Percentiles rank a stretch among this genome's conserved stretches.
These are phyloP conservation scores for Cadophora sp. DNA, from an alignment of 2,329 filamentous ascomycete species.

Conservation along the genomic window DNA sequence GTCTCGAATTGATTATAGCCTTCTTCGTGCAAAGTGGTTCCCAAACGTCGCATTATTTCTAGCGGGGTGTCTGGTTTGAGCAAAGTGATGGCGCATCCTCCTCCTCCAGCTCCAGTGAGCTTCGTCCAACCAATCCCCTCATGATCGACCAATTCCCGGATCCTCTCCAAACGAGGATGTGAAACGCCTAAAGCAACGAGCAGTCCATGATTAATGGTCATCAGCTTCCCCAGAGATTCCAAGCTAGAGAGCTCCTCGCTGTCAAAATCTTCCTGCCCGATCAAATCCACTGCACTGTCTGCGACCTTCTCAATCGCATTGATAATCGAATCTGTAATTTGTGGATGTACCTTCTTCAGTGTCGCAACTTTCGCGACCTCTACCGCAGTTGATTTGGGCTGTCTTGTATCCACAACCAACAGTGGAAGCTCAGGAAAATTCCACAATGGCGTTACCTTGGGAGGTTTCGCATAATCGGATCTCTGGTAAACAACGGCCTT, in stretches of 20 bases:
- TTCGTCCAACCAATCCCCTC: slow-evolving; percentile 96
- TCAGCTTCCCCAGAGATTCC: slow-evolving; percentile 82
- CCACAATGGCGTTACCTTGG: slow-evolving; percentile 77
- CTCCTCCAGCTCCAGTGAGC: slow-evolving; percentile 92
- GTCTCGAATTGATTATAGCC: slow-evolving; percentile 88
- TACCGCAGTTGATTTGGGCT: slow-evolving; percentile 81
- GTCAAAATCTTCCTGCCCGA: slow-evolving; percentile 71
- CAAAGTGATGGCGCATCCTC: slow-evolving; percentile 93
- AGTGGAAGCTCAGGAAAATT: slow-evolving; percentile 92
- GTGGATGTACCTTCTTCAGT: slow-evolving; percentile 74
- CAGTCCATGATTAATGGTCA: slow-evolving; percentile 92
- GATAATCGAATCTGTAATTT: slow-evolving; percentile 80
- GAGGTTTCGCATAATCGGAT: slow-evolving; percentile 77
- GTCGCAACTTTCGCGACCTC: slow-evolving; percentile 87
- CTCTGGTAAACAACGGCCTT: slow-evolving; percentile 94
- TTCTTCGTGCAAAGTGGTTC: slow-evolving; percentile 69
- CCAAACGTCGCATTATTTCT: slow-evolving; percentile 66
- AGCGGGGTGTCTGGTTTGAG: slow-evolving; percentile 70
- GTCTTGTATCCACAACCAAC: slow-evolving; percentile 86
- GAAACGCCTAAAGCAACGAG: slow-evolving; percentile 92
- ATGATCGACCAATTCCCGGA: slow-evolving; percentile 90
- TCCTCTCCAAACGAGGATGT: slow-evolving; percentile 88
- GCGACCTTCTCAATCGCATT: slow-evolving; percentile 83
- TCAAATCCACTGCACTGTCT: slow-evolving; percentile 59
- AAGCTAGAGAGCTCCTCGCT: slow-evolving; percentile 67